phyloP scores from a whole-genome alignment of 441 rosid genomes.

The Gossypium laxum region DNA sequence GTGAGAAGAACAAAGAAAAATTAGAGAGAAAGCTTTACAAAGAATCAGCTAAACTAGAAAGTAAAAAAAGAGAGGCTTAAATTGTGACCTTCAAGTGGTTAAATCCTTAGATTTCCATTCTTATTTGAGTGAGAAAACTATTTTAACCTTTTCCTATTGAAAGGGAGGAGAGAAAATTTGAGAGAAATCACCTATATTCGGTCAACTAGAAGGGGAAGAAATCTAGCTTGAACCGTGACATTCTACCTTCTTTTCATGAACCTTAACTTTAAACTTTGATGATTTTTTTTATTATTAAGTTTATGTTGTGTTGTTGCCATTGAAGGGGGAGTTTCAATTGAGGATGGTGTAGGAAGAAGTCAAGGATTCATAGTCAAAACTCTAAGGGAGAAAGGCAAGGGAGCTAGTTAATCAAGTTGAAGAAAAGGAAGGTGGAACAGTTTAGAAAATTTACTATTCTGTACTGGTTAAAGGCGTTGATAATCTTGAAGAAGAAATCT shows the following conservation, averaged over 20 bases:
- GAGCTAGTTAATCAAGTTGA: neutral
- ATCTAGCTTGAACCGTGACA: neutral
- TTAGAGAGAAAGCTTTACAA: neutral
- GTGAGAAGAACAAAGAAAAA: neutral
- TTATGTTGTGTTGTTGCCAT: neutral
- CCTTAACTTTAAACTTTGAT: neutral
- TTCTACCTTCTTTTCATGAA: neutral
- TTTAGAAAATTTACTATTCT: neutral
- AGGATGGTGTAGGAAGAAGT: neutral
- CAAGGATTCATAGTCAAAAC: neutral
- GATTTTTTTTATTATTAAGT: neutral
- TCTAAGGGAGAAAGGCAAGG: neutral
- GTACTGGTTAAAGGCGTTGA: neutral
- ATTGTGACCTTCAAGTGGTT: neutral
- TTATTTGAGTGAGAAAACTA: neutral
- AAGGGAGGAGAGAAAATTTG: neutral
- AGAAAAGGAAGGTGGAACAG: neutral
- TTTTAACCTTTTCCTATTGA: neutral
- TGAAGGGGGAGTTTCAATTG: neutral
- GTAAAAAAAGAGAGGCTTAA: neutral
- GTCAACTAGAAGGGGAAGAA: neutral
- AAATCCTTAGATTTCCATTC: neutral
- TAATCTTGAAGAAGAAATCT: neutral
- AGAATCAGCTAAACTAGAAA: neutral
- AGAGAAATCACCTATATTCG: neutral